Evolutionary conservation across 2,329 filamentous ascomycete species (phyloP), one percentile per base, ranked within the genome.

Genomic region (Aphanocladium album): DNA sequence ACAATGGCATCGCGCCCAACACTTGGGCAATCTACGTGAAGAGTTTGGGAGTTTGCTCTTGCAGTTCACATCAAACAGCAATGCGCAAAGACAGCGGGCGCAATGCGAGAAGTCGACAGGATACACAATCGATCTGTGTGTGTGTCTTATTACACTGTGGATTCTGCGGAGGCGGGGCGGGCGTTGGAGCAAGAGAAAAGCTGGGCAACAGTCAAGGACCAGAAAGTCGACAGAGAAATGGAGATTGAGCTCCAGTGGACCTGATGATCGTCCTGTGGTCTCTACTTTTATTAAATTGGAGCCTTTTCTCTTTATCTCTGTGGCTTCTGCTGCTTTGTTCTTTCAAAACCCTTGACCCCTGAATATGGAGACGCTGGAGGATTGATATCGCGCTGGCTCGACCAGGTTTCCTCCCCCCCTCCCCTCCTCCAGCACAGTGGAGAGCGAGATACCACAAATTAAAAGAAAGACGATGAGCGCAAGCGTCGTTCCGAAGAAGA

Each of bases 241-340:
- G 53, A 21, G 17, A 37, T 11, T n/a, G 3, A 39, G 21, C 43
- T 19, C 25, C 16, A 27, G 46, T 39, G 55, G 35, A 12, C 55
- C 35, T 50, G 33, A 25, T 43, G 56, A 58, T 58, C 46, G 35
- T 3, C n/a, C 11, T 25, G 5, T 19, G n/a, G 37, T 58, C 46
- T 58, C 56, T 51, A 57, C 41, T 50, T 51, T 51, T 51, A 51
- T 51, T 51, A 35, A 35, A 51, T 51, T 51, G 47, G 27, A 35
- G 47, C 47, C n/a, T 46, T 46, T 12, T 46, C 11, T 46, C 43
- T 25, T 23, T 25, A 16, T 21, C 19, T 46, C 23, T 27, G 21
- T 23, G 45, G 12, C 21, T 27, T 39, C 30, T 39, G 35, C 12
- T 39, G 35, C 35, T 39, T 17, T n/a, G 8, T 11, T n/a, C 2